Evolutionary conservation across 495 filamentous ascomycete species (phyloP).

Genomic region (Hyaloscypha hepaticicola): DNA sequence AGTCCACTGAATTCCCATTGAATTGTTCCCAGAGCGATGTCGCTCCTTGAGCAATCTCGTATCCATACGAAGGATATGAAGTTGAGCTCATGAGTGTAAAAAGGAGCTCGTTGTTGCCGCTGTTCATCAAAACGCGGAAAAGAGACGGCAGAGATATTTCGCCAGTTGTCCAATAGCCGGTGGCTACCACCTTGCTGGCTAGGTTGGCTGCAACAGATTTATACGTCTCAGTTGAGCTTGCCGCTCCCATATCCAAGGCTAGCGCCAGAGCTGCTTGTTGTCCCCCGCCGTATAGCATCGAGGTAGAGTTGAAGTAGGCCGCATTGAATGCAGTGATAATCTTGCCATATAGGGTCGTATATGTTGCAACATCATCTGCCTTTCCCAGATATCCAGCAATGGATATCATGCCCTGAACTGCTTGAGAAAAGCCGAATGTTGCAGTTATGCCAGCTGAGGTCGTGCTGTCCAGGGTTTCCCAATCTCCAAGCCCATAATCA

Average conservation of each 20-base stretch:
- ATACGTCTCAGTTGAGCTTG: background rate
- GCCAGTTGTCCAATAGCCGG: background rate
- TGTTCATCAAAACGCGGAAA: background rate
- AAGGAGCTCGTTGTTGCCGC: background rate
- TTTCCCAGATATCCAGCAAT: background rate
- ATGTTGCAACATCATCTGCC: background rate
- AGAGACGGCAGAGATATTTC: slow-evolving; percentile 4
- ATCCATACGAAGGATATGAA: background rate
- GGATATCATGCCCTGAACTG: background rate
- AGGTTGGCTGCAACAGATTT: background rate
- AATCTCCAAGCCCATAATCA: slow-evolving; percentile 3
- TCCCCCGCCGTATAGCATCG: background rate
- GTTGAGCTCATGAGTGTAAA: background rate
- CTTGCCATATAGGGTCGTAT: background rate
- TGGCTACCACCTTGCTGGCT: background rate
- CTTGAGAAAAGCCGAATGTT: background rate
- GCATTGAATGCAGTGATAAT: background rate
- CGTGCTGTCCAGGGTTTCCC: background rate
- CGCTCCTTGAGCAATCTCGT: background rate
- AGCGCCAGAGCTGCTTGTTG: background rate
- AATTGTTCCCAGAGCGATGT: slow-evolving; percentile 8
- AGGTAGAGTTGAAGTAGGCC: slow-evolving; percentile 1
- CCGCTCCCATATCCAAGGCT: slow-evolving; percentile 5
- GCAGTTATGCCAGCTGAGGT: background rate
- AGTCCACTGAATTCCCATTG: background rate